Base-by-base conservation (phyloP, 2,329 filamentous ascomycete genomes). In the Periconia digitata region DNA sequence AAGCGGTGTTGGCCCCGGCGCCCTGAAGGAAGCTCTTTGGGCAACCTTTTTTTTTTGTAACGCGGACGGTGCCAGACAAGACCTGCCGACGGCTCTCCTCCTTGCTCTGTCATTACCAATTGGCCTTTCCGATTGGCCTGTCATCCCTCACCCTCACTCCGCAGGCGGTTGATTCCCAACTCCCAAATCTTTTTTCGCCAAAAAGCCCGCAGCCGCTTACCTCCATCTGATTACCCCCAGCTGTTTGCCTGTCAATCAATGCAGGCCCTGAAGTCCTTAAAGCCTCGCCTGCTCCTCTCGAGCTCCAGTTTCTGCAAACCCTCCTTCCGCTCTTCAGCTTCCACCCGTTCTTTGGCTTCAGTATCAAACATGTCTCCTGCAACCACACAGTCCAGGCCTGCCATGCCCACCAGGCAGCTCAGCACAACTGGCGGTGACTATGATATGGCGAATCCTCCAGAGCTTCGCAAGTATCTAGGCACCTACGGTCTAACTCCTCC, bases 401-500 rank as follows among this genome's bases (percentile, higher is more conserved):
- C 60, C 55, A 56, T 60, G 53, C 56, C 66, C 32, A 53, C 67
- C 44, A 64, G 73, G 54, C 69, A 71, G 46, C 53, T 71, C 51
- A 68, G 62, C 59, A 72, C 71, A 43, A 68, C 70, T 38, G 69
- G 64, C 54, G 72, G 72, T 51, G 78, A 80, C 63, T 80, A 73
- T 59, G 76, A 78, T 67, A 76, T 76, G 40, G 72, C 78, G 17
- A 72, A 79, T 60, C 62, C 75, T 5, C 66, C 72, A 54, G 75
- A 79, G 58, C 73, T 78, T 44, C 74, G 79, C 60, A 76, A 73
- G 53, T 75, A 76, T 60, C 73, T 80, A 38, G 71, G 71, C 44
- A 80, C 79, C 32, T 79, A 80, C 59, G 79, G 79, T 44, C 71
- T 82, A 49, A 75, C 72, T 35, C 79, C 79, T 43, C 79, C 79